phyloP scores from a whole-genome alignment of 331 rosid species.

The Acacia concinna region DNA sequence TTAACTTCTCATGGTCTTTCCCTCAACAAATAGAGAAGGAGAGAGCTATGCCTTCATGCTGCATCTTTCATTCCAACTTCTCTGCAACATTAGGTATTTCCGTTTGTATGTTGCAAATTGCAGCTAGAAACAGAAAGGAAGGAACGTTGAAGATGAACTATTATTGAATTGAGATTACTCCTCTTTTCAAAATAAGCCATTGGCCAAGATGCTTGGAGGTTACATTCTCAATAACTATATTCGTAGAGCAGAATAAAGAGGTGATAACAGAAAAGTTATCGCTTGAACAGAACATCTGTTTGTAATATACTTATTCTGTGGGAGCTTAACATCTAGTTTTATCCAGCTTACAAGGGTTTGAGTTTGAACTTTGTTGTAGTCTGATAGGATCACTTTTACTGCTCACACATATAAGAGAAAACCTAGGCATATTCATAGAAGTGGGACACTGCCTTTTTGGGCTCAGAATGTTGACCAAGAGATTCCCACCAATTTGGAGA shows the following conservation, averaged over 20 bases:
- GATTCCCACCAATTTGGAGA: no score
- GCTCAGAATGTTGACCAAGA: no score
- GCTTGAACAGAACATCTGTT: not conserved
- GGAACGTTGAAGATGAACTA: not conserved
- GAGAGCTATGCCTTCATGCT: not conserved
- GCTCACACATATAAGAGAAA: no score
- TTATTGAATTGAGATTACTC: not conserved
- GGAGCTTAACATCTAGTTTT: not conserved
- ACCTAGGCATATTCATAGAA: no score
- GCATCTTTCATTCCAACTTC: not conserved
- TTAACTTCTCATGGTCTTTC: not conserved
- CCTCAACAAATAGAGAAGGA: not conserved
- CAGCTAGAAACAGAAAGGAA: not conserved
- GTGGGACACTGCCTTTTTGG: no score
- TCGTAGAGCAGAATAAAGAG: not conserved
- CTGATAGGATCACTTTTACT: no score
- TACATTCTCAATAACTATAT: not conserved
- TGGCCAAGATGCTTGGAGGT: not conserved
- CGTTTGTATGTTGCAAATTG: not conserved
- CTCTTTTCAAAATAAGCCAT: not conserved
- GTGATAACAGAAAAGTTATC: not conserved
- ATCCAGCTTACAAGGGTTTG: not conserved
- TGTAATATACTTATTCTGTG: not conserved
- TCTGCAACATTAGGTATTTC: not conserved
- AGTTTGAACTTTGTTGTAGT: not conserved